Evolutionary conservation across 495 filamentous ascomycete species (phyloP), one percentile per base, ranked within the genome.

Genomic region (Podospora bellae-mahoneyi): DNA sequence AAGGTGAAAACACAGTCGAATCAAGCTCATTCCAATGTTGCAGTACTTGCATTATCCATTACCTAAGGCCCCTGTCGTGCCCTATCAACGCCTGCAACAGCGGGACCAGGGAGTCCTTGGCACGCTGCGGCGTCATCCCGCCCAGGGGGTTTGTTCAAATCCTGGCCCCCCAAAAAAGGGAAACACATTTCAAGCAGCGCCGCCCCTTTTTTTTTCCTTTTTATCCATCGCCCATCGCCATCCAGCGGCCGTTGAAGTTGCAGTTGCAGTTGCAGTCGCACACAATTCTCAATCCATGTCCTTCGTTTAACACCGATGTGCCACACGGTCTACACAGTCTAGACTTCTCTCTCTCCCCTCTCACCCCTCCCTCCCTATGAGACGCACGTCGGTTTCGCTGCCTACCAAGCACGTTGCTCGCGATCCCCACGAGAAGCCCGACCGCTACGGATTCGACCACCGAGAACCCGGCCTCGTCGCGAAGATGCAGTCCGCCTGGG

Each of bases 391-490:
- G 66, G 84, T 86, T 55, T 86, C 85, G 69, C 74, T 85, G 80
- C 84, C 84, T 75, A 86, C 84, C 19, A 87, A 83, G 78, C 82
- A 85, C 66, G 72, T 79, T 69, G 81, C 79, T 71, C 78, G 80
- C 83, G 85, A 87, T 67, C 84, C 84, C 68, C 79, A 85, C 84
- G 85, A 87, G 76, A 87, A 87, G 74, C 78, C 81, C 67, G 81
- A 76, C 65, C 81, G 85, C 70, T 87, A 87, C 81, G 76, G 75
- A 69, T 67, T 70, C 68, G 76, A 75, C 69, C 78, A 80, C 73
- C 73, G 78, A 74, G 78, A 81, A 70, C 73, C 73, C 70, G 74
- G 76, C 74, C 75, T 82, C 58, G 70, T 84, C 74, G 78, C 79
- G 74, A 84, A 79, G 72, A 69, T 83, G 76, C 83, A 84, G 74